phyloP scores from a whole-genome alignment of 1,139 yeast genomes.

The Hansenula lynferdii region DNA sequence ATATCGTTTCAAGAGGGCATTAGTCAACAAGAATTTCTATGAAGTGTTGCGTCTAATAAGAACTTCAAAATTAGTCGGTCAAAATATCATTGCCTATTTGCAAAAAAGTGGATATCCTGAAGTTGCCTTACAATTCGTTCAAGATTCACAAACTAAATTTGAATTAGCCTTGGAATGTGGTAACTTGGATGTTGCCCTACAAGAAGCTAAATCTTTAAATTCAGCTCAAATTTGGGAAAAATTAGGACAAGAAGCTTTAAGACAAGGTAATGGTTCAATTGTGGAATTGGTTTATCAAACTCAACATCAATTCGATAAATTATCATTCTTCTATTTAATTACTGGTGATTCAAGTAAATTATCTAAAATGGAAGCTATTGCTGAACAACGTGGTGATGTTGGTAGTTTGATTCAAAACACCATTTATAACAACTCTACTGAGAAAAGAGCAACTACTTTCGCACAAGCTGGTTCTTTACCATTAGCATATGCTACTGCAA shows the following conservation, averaged over 20 bases:
- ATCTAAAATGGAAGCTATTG: slow-evolving; percentile 81
- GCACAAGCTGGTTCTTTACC: slow-evolving; percentile 80
- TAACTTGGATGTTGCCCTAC: slow-evolving; percentile 79
- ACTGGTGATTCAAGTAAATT: slow-evolving; percentile 78
- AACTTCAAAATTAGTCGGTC: slow-evolving; percentile 91
- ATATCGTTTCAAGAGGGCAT: slow-evolving; percentile 90
- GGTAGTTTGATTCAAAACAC: slow-evolving; percentile 82
- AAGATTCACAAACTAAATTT: slow-evolving; percentile 94
- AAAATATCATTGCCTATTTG: slow-evolving; percentile 90
- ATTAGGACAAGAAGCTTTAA: slow-evolving; percentile 80
- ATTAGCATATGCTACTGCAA: slow-evolving; percentile 90
- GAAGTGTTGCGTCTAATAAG: slow-evolving; percentile 90
- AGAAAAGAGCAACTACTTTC: slow-evolving; percentile 71
- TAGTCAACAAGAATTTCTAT: slow-evolving; percentile 82
- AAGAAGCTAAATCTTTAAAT: slow-evolving; percentile 79
- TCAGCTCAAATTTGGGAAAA: slow-evolving; percentile 71
- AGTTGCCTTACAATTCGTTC: slow-evolving; percentile 90
- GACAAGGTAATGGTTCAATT: slow-evolving; percentile 82
- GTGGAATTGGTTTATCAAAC: slow-evolving; percentile 90
- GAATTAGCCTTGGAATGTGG: slow-evolving; percentile 95
- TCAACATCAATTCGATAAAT: slow-evolving; percentile 78
- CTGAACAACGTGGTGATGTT: slow-evolving; percentile 82
- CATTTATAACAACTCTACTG: slow-evolving; percentile 68
- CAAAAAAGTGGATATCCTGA: slow-evolving; percentile 96
- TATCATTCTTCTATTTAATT: slow-evolving; percentile 79